These are phyloP conservation scores for Ambrosiella beaveri DNA, from an alignment of 2,329 filamentous ascomycete genomes.

Conservation along the genomic window DNA sequence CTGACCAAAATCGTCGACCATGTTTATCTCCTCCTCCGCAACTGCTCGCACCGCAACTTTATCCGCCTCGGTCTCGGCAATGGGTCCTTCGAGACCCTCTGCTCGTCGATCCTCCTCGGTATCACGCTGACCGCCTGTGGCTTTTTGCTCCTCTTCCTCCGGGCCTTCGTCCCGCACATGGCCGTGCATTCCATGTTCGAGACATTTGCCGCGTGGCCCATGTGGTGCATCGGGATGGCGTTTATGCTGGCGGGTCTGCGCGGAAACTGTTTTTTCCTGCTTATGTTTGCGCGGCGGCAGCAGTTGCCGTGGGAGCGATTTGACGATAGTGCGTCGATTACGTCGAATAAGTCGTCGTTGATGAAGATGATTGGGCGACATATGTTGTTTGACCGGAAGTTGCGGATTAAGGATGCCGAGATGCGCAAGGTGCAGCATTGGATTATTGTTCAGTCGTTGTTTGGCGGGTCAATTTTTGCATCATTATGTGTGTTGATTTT, in stretches of 20 bases:
- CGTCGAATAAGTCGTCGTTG: slow-evolving; percentile 17
- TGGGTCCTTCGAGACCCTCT: slow-evolving; percentile 31
- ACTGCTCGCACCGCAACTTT: slow-evolving; percentile 33
- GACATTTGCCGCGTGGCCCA: slow-evolving; percentile 26
- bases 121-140: slow-evolving; percentile 24
- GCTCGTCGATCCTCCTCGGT: slow-evolving; percentile 27
- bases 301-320: slow-evolving; percentile 31
- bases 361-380: slow-evolving; percentile 21
- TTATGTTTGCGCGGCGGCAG: slow-evolving; percentile 29
- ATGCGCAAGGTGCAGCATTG: slow-evolving; percentile 27
- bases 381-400: slow-evolving; percentile 31
- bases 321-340: slow-evolving; percentile 21
- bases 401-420: slow-evolving; percentile 27
- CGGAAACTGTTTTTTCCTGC: slow-evolving; percentile 30
- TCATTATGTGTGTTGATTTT: slow-evolving; percentile 23
- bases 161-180: slow-evolving; percentile 22
- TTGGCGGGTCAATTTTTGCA: slow-evolving; percentile 23
- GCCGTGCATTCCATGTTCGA: slow-evolving; percentile 26
- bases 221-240: slow-evolving; percentile 29
- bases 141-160: slow-evolving; percentile 24
- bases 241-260: slow-evolving; percentile 27
- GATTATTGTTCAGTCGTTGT: slow-evolving; percentile 26
- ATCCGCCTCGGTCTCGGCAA: slow-evolving; percentile 36
- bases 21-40: slow-evolving; percentile 28
- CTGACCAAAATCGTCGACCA: slow-evolving; percentile 29